Evolutionary conservation across 306 rosid genomes (phyloP), one percentile per base, ranked within the genome.

Genomic region (Castanopsis chinensis): DNA sequence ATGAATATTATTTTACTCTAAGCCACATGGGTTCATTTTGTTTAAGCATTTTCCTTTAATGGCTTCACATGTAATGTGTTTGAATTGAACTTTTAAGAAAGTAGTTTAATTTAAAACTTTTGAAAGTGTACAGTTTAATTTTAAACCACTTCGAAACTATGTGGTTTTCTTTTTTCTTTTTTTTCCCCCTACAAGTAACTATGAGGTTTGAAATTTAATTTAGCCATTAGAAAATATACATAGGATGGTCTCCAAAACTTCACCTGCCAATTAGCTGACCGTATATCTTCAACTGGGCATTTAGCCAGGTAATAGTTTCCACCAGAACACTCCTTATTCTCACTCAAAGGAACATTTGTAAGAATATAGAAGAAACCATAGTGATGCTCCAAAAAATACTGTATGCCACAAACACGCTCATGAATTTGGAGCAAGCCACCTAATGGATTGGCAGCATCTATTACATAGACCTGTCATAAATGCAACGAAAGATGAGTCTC

Each of bases 351-450:
- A 80, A 93, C 89, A 80, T 95, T 95, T 41, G 99, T 91, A 82
- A 95, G 92, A 82, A 91, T 78, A 90, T 91, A 95, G 83, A 92
- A 91, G 32, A 86, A 69, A 72, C 97, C 97, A 74, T 71, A n/a
- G 84, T 95, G 97, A 89, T 95, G 98, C 74, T 92, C 99, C 84
- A 92, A 81, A 86, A 95, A 95, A 74, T 85, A 92, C 83, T 88
- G 97, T 27, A 90, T 90, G 49, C 90, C 93, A 76, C 92, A 79
- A 78, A 83, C 80, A 52, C 99, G 99, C 80, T 80, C 81, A 71
- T 83, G 88, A 77, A 95, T 70, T 82, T 88, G 92, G 84, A 79
- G 88, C 85, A 92, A 80, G 52, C 90, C 92, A 69, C 81, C 83
- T 35, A 78, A 75, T 3, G 94, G 95, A 76, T 92, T 86, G 79